These are phyloP conservation scores for Monosporascus ibericus DNA, from an alignment of 2,329 filamentous ascomycete species.

Conservation along the genomic window DNA sequence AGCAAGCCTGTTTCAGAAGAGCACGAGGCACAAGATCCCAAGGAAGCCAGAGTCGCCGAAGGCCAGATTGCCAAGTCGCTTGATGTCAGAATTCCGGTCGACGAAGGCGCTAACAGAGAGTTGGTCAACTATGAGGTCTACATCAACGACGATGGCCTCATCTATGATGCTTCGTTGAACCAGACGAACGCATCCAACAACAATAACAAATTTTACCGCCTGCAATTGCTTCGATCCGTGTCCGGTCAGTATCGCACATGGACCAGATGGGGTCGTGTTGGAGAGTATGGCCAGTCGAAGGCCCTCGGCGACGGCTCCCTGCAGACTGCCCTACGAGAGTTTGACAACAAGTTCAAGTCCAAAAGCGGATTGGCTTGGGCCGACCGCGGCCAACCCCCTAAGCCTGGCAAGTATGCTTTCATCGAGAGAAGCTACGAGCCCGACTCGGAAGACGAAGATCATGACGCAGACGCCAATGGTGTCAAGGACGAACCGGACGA, in stretches of 20 bases:
- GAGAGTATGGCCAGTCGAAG: conserved; percentile 47
- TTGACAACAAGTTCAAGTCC: conserved; percentile 56
- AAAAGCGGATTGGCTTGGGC: conserved; percentile 55
- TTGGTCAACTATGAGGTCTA: conserved; percentile 48
- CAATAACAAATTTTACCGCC: conserved; percentile 73
- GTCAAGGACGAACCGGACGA: conserved; percentile 13
- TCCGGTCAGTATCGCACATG: conserved; percentile 50
- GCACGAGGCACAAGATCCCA: conserved; percentile 9
- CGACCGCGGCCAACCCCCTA: conserved; percentile 48
- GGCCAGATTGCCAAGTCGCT: conserved; percentile 42
- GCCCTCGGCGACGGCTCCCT: conserved; percentile 37
- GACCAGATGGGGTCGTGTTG: conserved; percentile 78
- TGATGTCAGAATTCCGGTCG: conserved; percentile 42
- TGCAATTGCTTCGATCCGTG: conserved; percentile 37
- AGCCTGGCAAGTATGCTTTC: conserved; percentile 69
- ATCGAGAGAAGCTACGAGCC: conserved; percentile 72
- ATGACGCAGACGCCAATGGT: conserved; percentile 12
- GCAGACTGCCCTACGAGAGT: conserved; percentile 39
- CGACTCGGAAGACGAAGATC: conserved; percentile 41
- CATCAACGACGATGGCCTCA: conserved; percentile 58
- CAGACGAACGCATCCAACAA: conserved; percentile 67
- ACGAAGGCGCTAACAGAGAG: conserved; percentile 34
- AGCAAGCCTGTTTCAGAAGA: conserved; percentile 24
- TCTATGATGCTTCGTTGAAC: conserved; percentile 75
- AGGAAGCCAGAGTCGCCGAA: conserved; percentile 27